Conservation (phyloP, 192 early-diverging fungal species). For the Mortierella antarctica region DNA sequence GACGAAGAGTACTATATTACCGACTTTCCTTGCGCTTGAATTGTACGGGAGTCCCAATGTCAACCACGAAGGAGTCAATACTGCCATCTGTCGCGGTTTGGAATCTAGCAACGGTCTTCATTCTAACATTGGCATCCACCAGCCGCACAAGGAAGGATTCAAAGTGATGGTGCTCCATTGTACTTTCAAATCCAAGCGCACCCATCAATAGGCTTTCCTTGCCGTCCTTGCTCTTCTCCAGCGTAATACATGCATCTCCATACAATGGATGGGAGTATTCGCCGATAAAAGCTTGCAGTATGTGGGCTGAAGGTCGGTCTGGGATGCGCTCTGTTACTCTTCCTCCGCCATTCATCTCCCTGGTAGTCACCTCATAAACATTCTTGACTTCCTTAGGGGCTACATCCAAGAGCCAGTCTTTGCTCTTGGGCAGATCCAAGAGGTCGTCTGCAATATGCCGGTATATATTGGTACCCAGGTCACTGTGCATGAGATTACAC, state of each 20-base stretch:
- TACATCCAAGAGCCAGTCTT: slow-evolving; percentile 6
- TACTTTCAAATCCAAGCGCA: neutral
- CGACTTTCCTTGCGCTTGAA: too few relatives aligned
- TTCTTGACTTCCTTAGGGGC: neutral
- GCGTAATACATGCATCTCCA: slow-evolving; percentile 5
- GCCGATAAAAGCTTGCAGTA: neutral
- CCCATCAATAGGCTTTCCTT: neutral
- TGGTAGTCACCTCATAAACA: neutral
- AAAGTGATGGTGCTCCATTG: slow-evolving; percentile 26
- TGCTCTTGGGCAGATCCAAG: slow-evolving; percentile 1
- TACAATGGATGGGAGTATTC: slow-evolving; percentile 8
- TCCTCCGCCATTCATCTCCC: neutral
- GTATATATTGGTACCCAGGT: neutral
- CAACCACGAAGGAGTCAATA: too few relatives aligned
- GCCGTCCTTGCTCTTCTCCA: neutral
- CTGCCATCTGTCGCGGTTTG: too few relatives aligned
- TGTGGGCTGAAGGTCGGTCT: neutral
- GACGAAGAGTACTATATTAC: too few relatives aligned
- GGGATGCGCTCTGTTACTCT: neutral
- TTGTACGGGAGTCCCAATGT: too few relatives aligned
- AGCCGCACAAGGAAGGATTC: neutral
- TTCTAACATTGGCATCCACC: too few relatives aligned
- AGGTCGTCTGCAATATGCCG: slow-evolving; percentile 17
- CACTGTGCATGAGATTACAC: neutral
- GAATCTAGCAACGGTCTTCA: too few relatives aligned